phyloP scores from a whole-genome alignment of 1,284 basidiomycete species.

The Rhodofomes roseus region DNA sequence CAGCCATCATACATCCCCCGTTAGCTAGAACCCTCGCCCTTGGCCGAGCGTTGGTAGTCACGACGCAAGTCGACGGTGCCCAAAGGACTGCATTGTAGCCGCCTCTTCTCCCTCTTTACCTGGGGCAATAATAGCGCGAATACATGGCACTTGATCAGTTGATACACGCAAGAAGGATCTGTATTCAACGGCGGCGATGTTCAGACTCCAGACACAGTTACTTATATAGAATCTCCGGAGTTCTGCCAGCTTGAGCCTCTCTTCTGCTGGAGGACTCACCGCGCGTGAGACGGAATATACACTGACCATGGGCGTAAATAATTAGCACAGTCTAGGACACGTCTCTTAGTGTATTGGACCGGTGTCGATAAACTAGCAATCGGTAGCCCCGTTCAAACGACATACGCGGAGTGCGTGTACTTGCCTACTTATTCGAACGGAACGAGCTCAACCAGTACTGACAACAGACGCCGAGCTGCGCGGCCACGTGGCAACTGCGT shows the following conservation, averaged over 20 bases:
- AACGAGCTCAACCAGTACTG: too few species aligned
- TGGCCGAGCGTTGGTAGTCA: not conserved
- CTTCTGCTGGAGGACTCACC: not conserved
- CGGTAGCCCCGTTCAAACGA: too few species aligned
- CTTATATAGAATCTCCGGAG: not conserved
- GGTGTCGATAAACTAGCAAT: too few species aligned
- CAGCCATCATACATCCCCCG: not conserved
- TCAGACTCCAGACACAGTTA: not conserved
- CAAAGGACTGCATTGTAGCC: not conserved
- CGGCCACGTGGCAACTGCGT: not conserved
- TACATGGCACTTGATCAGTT: not conserved
- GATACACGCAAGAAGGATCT: not conserved
- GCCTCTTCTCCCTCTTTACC: not conserved
- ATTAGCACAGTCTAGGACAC: not conserved
- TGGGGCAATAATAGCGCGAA: not conserved
- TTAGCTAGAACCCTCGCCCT: not conserved
- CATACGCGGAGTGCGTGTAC: too few species aligned
- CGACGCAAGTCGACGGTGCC: not conserved
- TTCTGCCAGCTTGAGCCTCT: not conserved
- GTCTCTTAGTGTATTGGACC: not conserved
- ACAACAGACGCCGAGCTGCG: not conserved
- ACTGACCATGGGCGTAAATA: not conserved
- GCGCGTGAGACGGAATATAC: not conserved
- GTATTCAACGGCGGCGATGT: constrained; percentile 2
- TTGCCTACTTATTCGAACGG: too few species aligned